These are phyloP conservation scores for Fonsecaea monophora DNA, from an alignment of 2,329 filamentous ascomycete genomes.

Conservation along the genomic window DNA sequence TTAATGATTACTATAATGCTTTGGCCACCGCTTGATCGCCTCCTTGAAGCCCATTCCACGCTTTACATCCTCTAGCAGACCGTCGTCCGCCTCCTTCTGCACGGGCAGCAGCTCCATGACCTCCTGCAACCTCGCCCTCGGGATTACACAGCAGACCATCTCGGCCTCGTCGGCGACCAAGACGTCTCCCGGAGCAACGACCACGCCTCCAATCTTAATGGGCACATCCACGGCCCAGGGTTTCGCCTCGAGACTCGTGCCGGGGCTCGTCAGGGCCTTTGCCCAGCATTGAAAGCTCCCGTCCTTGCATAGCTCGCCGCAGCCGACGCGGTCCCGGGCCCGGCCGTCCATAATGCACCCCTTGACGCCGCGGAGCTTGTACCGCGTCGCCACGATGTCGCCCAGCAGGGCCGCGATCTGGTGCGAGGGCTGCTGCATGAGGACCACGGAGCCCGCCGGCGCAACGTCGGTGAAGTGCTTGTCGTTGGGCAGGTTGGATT, in stretches of 20 bases:
- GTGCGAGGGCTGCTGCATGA: slow-evolving; percentile 16
- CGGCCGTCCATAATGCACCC: slow-evolving; percentile 15
- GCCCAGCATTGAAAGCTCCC: slow-evolving; percentile 14
- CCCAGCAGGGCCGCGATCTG: slow-evolving; percentile 14
- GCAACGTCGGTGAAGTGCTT: slow-evolving; percentile 16
- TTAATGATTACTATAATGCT: slow-evolving; percentile 21
- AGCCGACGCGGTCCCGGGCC: slow-evolving; percentile 8
- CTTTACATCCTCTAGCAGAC: slow-evolving; percentile 9
- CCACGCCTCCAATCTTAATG: slow-evolving; percentile 16
- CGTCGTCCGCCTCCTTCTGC: slow-evolving; percentile 16
- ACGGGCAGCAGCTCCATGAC: slow-evolving; percentile 10
- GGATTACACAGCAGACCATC: slow-evolving; percentile 18
- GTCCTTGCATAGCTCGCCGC: slow-evolving; percentile 16
- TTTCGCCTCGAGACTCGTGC: slow-evolving; percentile 12
- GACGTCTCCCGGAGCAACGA: slow-evolving; percentile 10
- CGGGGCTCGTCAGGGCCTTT: slow-evolving; percentile 15
- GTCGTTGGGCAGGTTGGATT: slow-evolving; percentile 8
- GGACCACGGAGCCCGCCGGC: slow-evolving; percentile 4
- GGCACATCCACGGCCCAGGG: slow-evolving; percentile 21
- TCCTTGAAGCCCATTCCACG: slow-evolving; percentile 15
- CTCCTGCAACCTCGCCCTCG: slow-evolving; percentile 7
- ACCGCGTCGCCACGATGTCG: slow-evolving; percentile 15
- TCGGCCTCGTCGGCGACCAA: slow-evolving; percentile 17
- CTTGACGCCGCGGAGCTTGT: slow-evolving; percentile 13
- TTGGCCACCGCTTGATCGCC: slow-evolving; percentile 17